A percentile compares a stretch with the other conserved stretches of the same genome.
Evolutionary conservation across 2,329 filamentous ascomycete genomes (phyloP).

Genomic region (Rhynchosporium secalis): DNA sequence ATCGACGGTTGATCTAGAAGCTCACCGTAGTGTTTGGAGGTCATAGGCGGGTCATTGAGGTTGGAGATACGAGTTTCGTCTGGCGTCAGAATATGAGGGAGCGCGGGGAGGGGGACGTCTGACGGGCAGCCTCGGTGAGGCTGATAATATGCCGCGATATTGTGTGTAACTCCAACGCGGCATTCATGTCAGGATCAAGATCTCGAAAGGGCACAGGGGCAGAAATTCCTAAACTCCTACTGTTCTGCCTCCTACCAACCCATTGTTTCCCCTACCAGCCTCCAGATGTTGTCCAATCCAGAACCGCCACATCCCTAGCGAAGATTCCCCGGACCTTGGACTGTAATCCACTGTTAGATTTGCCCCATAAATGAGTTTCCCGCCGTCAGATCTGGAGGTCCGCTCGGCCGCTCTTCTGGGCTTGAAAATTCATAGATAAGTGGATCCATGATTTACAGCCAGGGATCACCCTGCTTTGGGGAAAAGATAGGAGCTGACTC

Average conservation of each 20-base stretch:
- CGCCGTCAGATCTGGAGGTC: constrained; percentile 9
- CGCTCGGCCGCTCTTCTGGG: background rate
- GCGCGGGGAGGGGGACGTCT: background rate
- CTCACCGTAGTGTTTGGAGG: background rate
- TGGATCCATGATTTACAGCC: constrained; percentile 4
- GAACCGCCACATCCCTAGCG: constrained; percentile 5
- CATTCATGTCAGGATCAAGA: background rate
- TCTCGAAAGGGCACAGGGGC: background rate
- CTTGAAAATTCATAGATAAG: background rate
- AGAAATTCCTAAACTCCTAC: background rate
- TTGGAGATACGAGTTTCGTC: constrained; percentile 1
- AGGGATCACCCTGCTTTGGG: background rate
- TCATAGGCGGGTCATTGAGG: background rate
- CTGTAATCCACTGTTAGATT: background rate
- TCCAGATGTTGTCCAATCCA: constrained; percentile 2
- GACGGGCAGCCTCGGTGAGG: background rate
- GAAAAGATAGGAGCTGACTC: background rate
- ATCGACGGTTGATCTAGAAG: background rate
- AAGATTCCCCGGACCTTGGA: constrained; percentile 2
- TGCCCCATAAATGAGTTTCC: constrained; percentile 12
- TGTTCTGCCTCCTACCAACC: background rate
- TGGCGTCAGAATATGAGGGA: background rate
- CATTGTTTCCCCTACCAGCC: background rate
- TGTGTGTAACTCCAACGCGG: background rate
- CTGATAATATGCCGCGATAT: constrained; percentile 5